A percentile compares a stretch with the other conserved stretches of the same genome.
These are phyloP conservation scores for Ogataea saltuana DNA, from an alignment of 805 yeast genomes.

Conservation along the genomic window DNA sequence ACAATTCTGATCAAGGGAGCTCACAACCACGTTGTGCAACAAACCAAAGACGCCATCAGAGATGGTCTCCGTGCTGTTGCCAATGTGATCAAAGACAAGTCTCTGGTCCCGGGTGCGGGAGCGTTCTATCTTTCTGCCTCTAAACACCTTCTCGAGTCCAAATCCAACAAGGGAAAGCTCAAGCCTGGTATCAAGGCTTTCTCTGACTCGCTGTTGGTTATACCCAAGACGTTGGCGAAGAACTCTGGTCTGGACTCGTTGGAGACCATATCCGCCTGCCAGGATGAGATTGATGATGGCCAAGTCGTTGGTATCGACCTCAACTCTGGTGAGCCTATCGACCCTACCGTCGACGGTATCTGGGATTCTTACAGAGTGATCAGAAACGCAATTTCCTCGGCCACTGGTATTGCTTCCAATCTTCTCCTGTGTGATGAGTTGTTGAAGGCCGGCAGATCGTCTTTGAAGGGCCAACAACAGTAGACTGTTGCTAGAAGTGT, in stretches of 20 bases:
- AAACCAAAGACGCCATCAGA: conserved; percentile 95
- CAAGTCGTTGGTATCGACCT: conserved; percentile 89
- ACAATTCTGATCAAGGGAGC: conserved; percentile 94
- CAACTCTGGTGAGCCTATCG: conserved; percentile 91
- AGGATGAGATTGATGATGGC: conserved; percentile 82
- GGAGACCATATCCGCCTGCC: conserved; percentile 84
- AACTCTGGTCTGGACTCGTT: conserved; percentile 94
- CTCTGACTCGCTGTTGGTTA: conserved; percentile 84
- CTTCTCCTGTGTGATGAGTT: conserved; percentile 92
- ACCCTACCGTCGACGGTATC: conserved; percentile 89
- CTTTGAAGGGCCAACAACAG: conserved; percentile 55
- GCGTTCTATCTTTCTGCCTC: conserved; percentile 88
- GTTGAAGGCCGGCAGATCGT: conserved; percentile 93
- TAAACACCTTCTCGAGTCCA: conserved; percentile 58
- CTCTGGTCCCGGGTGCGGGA: conserved; percentile 96
- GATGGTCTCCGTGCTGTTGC: conserved; percentile 96
- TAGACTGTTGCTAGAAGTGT: not conserved
- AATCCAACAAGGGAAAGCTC: conserved; percentile 74
- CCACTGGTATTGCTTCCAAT: conserved; percentile 93
- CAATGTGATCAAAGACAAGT: conserved; percentile 81
- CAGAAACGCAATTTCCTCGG: conserved; percentile 88
- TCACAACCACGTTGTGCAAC: conserved; percentile 82
- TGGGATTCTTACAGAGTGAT: conserved; percentile 96
- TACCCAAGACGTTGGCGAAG: conserved; percentile 89
- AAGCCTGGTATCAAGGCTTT: conserved; percentile 92